Base-by-base conservation (phyloP, 2,329 filamentous ascomycete species). In the Uncinocarpus reesii region DNA sequence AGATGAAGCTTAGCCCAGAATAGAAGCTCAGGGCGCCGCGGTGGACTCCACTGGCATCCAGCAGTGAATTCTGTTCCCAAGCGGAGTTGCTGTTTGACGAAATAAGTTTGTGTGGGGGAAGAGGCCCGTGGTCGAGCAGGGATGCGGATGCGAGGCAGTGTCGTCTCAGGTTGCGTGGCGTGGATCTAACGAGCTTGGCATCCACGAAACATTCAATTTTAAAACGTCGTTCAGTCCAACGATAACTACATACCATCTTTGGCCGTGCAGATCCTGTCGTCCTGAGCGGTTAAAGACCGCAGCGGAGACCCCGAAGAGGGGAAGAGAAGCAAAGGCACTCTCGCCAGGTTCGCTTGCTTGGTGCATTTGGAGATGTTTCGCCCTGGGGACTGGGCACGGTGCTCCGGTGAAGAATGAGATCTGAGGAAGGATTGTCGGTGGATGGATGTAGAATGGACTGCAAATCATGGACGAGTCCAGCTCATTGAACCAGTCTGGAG, bases 61-160 rank as follows among this genome's bases (percentile, higher is more conserved):
- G 21, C 21, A 32, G 29, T 45, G 23, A 15, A 7, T 11, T 29
- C 26, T 29, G 7, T 29, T 2, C 11, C 26, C 11, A 11, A 7
- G 26, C 26, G 21, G 15, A 18, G 16, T 26, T 35, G 29, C 36
- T 36, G 20, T 36, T 32, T 18, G 21, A 35, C 4, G 15, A 20
- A 37, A 21, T 45, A 26, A 36, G 42, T 23, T 47, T 37, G 44
- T 40, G 23, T 35, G 44, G 44, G 20, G 35, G 44, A 38, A 24
- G 44, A 40, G 44, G 44, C 44, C 44, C 44, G 44, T 32, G 44
- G 44, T 47, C 23, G 44, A 40, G 11, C 35, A 40, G 24, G 44
- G 44, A 47, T 31, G 24, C 34, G 26, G 15, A n/a, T 32, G 16
- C 6, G 44, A 26, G 26, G 44, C 35, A 18, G 35, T 38, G 44